Evolutionary conservation across 768 basidiomycete species (phyloP), one percentile per base, ranked within the genome.

Genomic region (Mycena olivaceomarginata): DNA sequence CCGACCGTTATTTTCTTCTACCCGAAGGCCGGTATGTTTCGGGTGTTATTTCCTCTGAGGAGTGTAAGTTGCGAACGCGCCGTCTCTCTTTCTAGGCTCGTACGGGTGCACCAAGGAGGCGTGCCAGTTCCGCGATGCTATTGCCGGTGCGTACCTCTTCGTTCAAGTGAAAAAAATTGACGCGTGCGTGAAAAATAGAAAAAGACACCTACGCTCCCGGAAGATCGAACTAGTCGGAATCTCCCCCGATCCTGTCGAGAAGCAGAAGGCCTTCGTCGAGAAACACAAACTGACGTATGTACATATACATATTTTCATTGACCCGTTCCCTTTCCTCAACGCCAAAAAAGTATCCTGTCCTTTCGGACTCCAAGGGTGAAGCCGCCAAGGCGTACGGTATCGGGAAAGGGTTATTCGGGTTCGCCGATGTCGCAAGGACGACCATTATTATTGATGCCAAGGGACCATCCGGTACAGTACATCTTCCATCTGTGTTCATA

Each of bases 81-180:
- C 31, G 48, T 45, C 15, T 39, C 40, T 20, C 45, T 25, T 46
- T 57, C 60, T 62, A 93, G 95, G 93, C 8, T 92, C 95, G 2
- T 93, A 87, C 67, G 95, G 94, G 7, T 97, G 96, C 84, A 97
- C 95, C 20, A 93, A 90, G 81, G 93, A 97, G 84, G 96, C 94
- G 2, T 96, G 95, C 80, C 89, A 92, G 68, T 96, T 97, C 84
- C 91, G 96, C 37, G 94, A 97, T 86, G 95, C 95, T 4, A 85
- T 95, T 57, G 90, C 87, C 46, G 91, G 94, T 94, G 73, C 72
- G 90, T 82, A 5, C 7, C 5, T 11, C 5, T n/a, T 45, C 15
- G 46, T 16, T 60, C 76, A 48, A 64, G 18, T 9, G 13, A 45
- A 48, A 15, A 15, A 16, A 37, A 53, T 22, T 56, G 10, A 67